Conservation (phyloP, 768 basidiomycete species). For the Boletus reticulatus region DNA sequence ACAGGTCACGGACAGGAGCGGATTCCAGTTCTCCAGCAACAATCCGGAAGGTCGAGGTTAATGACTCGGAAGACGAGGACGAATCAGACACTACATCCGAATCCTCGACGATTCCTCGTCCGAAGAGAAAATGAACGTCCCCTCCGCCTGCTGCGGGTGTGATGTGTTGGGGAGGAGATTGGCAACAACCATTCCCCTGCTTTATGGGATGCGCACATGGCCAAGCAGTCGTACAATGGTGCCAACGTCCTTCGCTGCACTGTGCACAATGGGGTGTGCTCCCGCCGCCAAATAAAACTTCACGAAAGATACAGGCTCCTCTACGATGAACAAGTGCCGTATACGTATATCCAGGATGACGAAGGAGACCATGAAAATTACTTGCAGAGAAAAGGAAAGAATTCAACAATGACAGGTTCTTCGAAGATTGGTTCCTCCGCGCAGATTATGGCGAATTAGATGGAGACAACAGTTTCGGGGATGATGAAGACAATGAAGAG, state of each 20-base stretch:
- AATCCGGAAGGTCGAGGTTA: too few species aligned
- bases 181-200: not conserved
- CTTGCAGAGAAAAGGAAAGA: not conserved
- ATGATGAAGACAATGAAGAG: too few species aligned
- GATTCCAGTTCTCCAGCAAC: too few species aligned
- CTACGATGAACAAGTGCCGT: not conserved
- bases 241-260: slow-evolving; percentile 5
- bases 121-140: not conserved
- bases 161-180: not conserved
- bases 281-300: not conserved
- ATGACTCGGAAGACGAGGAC: too few species aligned
- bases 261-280: not conserved
- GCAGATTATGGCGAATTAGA: too few species aligned
- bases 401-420: too few species aligned
- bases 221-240: slow-evolving; percentile 1
- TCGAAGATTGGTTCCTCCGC: too few species aligned
- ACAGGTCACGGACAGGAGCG: too few species aligned
- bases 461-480: too few species aligned
- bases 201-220: slow-evolving; percentile 6
- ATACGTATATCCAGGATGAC: not conserved
- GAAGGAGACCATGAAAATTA: not conserved
- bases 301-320: not conserved
- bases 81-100: too few species aligned
- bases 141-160: not conserved
- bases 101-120: too few species aligned